These are phyloP conservation scores for Coniophora puteana DNA, from an alignment of 1,284 basidiomycete genomes.

Conservation along the genomic window DNA sequence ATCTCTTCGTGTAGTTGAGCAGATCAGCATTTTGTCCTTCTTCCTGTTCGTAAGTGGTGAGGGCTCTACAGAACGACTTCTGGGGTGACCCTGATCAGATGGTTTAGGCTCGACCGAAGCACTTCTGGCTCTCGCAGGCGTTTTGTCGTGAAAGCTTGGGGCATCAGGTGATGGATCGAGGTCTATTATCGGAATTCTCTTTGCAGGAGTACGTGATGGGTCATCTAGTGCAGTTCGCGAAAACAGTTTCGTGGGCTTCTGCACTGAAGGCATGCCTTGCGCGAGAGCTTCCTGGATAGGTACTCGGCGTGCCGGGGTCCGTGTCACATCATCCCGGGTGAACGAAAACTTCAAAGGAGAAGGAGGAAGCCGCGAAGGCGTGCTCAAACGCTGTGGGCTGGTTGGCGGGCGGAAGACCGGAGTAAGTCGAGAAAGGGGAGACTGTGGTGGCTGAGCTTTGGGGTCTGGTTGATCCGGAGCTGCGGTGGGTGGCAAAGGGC, in stretches of 20 bases:
- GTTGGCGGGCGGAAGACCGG: too few relatives aligned
- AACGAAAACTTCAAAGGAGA: constrained; percentile 34
- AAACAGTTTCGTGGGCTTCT: constrained; percentile 38
- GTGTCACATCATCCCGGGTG: constrained; percentile 33
- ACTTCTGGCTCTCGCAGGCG: constrained; percentile 22
- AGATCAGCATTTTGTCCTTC: constrained; percentile 17
- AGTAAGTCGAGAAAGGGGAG: constrained; percentile 8
- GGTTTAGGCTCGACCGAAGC: constrained; percentile 21
- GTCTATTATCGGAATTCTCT: constrained; percentile 43
- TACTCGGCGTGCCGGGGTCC: constrained; percentile 61
- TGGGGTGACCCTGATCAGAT: constrained; percentile 7
- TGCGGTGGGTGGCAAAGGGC: too few relatives aligned
- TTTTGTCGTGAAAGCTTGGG: constrained; percentile 15
- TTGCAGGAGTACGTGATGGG: constrained; percentile 51
- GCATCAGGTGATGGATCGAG: constrained; percentile 21
- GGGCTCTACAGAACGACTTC: constrained; percentile 30
- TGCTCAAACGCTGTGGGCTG: too few relatives aligned
- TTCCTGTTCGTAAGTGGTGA: constrained; percentile 7
- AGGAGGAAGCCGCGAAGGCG: constrained; percentile 11
- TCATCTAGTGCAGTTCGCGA: constrained; percentile 30
- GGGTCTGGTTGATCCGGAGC: constrained; percentile 3
- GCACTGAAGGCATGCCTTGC: constrained; percentile 45
- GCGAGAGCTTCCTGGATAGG: constrained; percentile 47
- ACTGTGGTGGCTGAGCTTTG: constrained; percentile 14
- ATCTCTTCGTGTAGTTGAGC: constrained; percentile 16